phyloP scores from a whole-genome alignment of 345 rosid genomes.

The Eutrema heterophyllum region DNA sequence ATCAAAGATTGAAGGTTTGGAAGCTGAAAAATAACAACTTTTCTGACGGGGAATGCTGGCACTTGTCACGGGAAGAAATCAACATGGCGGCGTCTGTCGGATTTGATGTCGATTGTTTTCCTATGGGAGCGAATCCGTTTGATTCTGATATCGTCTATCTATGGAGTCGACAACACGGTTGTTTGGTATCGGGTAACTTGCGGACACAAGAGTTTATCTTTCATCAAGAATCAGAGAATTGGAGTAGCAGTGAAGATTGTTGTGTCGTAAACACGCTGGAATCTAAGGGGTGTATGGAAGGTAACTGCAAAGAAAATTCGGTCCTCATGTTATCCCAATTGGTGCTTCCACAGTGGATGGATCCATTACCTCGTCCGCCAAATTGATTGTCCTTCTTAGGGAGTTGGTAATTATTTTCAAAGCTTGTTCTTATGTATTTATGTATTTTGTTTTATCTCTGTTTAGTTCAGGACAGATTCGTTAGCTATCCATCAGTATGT shows the following conservation, averaged over 20 bases:
- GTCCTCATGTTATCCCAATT: not conserved
- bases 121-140: constrained; percentile 7
- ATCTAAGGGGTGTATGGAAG: not conserved
- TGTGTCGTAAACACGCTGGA: not conserved
- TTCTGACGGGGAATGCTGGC: not conserved
- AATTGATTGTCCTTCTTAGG: not conserved
- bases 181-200: not conserved
- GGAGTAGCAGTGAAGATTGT: not conserved
- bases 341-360: constrained; percentile 13
- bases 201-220: not conserved
- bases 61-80: not conserved
- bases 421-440: not conserved
- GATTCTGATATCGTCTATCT: constrained; percentile 2
- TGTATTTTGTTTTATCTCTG: not conserved
- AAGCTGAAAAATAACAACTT: not conserved
- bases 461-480: no score
- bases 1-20: not conserved
- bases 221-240: not conserved
- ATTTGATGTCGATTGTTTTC: not conserved
- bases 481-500: not conserved
- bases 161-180: not conserved
- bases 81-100: not conserved
- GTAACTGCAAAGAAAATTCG: no score
- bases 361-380: not conserved
- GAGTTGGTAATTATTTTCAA: not conserved